Base-by-base conservation (phyloP, 768 basidiomycete genomes). In the Pisolithus microcarpus region DNA sequence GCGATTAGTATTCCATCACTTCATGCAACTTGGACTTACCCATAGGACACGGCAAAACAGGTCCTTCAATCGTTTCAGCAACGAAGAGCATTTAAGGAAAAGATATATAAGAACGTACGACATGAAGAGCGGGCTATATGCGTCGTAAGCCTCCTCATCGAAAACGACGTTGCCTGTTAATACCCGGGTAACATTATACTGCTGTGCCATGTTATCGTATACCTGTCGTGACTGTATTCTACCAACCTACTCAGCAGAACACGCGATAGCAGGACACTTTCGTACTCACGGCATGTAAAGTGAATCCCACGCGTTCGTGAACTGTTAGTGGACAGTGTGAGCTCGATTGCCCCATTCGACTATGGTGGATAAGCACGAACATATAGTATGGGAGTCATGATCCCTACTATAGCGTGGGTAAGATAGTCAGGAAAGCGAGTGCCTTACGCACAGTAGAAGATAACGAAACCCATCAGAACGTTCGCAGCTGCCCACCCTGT, bases 401-500 rank as follows among this genome's bases (percentile, higher is more conserved):
- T 58, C 67, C 65, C 65, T 66, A 18, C 0, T 6, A 49, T 8
- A 15, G 15, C 16, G 43, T 50, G 28, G 30, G 48, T 10, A 26
- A 34, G 7, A 19, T 5, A 13, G 2, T 39, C 11, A 21, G 19
- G 10, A 31, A 4, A 48, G 30, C 8, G 30, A 21, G 4, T 7
- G 8, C 37, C 6, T 19, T 18, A 61, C 52, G 55, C 56, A 80
- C 81, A 89, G 70, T 81, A 88, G 71, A 90, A 84, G 65, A 85
- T 70, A 15, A 83, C 70, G 58, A 88, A 82, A 6, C 85, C 82
- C 55, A 67, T 67, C 9, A 80, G 69, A 55, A 87, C 74, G 63
- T 88, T 88, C n/a, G 80, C 85, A 57, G 80, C 76, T 3, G 86
- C 85, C 85, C 86, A 88, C 85, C 85, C 65, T 66, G 11, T 31